Conservation (phyloP, 768 basidiomycete genomes). For the Pleurotus giganteus region DNA sequence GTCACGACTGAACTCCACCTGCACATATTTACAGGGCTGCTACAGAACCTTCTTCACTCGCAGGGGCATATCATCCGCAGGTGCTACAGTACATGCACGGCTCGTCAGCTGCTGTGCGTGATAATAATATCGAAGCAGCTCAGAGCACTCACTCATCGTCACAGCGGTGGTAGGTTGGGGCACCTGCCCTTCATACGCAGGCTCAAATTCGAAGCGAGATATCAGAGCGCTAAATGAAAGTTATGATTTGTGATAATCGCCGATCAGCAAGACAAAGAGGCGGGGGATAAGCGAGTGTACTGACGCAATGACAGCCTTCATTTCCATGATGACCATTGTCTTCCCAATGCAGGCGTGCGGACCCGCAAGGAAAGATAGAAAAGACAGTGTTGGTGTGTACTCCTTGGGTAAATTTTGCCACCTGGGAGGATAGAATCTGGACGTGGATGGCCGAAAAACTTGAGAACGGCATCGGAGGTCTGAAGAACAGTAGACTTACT, state of each 20-base stretch:
- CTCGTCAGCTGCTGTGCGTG: not conserved
- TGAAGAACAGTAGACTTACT: constrained; percentile 24
- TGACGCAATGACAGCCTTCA: constrained; percentile 43
- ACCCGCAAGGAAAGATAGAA: constrained; percentile 42
- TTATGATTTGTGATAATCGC: too few relatives aligned
- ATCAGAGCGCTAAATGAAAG: constrained; percentile 37
- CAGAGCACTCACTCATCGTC: constrained; percentile 40
- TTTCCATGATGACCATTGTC: constrained; percentile 46
- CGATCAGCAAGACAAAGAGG: not conserved
- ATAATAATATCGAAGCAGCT: too few relatives aligned
- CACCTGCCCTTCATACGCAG: constrained; percentile 37
- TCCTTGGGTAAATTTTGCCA: constrained; percentile 40
- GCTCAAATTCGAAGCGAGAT: constrained; percentile 43
- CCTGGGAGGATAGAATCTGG: constrained; percentile 43
- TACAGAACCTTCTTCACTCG: constrained; percentile 24
- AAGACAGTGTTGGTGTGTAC: constrained; percentile 33
- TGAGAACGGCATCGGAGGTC: not conserved
- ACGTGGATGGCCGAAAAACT: not conserved
- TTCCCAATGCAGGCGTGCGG: constrained; percentile 47
- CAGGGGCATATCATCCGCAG: constrained; percentile 35
- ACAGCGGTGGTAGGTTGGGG: constrained; percentile 41
- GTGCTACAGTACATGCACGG: constrained; percentile 21
- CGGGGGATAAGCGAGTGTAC: constrained; percentile 9
- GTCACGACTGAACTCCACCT: too few relatives aligned
- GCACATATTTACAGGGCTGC: too few relatives aligned